These are phyloP conservation scores for Saprolegnia parasitica DNA, from an alignment of 352 stramenopile genomes.

Conservation along the genomic window DNA sequence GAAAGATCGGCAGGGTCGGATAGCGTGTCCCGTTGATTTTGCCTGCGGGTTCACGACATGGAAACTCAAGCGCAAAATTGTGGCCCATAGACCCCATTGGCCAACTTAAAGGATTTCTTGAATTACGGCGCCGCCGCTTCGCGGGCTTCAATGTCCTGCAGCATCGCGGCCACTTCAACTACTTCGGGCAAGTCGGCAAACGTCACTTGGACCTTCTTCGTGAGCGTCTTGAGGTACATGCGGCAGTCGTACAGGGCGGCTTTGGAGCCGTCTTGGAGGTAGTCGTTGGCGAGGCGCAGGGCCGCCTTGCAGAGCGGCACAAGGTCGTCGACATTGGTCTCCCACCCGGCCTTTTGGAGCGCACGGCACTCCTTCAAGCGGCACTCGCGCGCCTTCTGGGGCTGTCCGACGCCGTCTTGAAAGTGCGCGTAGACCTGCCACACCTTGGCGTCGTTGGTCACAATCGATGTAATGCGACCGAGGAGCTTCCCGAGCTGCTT, in stretches of 20 bases:
- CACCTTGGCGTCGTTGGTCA: constrained; percentile 71
- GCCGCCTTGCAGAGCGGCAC: constrained; percentile 55
- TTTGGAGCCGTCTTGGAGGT: constrained; percentile 65
- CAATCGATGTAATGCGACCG: constrained; percentile 66
- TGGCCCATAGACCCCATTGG: no score
- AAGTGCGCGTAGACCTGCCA: constrained; percentile 83
- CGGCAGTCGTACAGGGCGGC: constrained; percentile 71
- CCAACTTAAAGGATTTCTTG: background rate
- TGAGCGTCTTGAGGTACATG: constrained; percentile 66
- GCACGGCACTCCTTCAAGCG: constrained; percentile 73
- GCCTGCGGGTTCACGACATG: no score
- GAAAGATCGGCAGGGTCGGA: no score
- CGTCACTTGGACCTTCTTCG: constrained; percentile 74
- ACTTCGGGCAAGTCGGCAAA: constrained; percentile 51
- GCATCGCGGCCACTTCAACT: constrained; percentile 39
- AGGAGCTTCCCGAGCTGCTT: constrained; percentile 74
- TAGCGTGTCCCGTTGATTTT: no score
- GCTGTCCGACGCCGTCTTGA: constrained; percentile 56
- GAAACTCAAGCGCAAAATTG: no score
- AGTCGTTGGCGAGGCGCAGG: constrained; percentile 53
- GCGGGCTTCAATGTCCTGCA: constrained; percentile 50
- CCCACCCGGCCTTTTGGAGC: constrained; percentile 64
- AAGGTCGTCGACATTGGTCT: constrained; percentile 51
- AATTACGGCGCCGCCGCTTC: constrained; percentile 30
- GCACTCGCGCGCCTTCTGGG: constrained; percentile 70